Evolutionary conservation across 2,329 filamentous ascomycete genomes (phyloP), one percentile per base, ranked within the genome.

Genomic region (Fusarium incarnatum): DNA sequence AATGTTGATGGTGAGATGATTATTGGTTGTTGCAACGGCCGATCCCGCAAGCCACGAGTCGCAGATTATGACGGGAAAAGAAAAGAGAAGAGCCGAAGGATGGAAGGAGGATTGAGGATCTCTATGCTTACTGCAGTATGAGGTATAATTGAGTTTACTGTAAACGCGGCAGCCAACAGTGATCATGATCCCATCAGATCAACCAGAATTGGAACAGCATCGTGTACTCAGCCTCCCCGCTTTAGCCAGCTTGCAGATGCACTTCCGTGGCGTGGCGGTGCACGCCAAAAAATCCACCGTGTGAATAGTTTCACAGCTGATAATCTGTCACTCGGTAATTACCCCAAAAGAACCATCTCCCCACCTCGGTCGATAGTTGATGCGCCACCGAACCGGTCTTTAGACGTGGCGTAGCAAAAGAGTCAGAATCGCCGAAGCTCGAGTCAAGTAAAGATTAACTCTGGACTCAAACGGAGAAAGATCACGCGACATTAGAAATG

Each of bases 231-330:
- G 32, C 46, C 41, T 42, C 45, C 4, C 12, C 22, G 34, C 27
- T 11, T 54, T 48, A 55, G 12, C 34, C 49, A 46, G 27, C 46
- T 22, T 22, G 41, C 16, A 28, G 40, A 18, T 52, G 53, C 40
- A 60, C 22, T 46, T 18, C 32, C 30, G 63, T 61, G 63, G 63
- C 63, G 48, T 67, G 63, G 63, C 63, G 48, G 55, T 67, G 63
- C 55, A 49, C 25, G 27, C 40, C 32, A 25, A 27, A n/a, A n/a
- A 16, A 18, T 20, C 20, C 30, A 45, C 40, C 12, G 44, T 64
- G 60, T 23, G 18, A 58, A 58, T 50, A 63, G 28, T 34, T 49
- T 49, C 37, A 37, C 18, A 56, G 34, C 58, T 40, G 23, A 44
- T 27, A 27, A 27, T 27, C 41, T 60, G 46, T 25, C 62, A 52